Conservation (phyloP, 805 yeast genomes). For the Saccharomycopsis malanga region DNA sequence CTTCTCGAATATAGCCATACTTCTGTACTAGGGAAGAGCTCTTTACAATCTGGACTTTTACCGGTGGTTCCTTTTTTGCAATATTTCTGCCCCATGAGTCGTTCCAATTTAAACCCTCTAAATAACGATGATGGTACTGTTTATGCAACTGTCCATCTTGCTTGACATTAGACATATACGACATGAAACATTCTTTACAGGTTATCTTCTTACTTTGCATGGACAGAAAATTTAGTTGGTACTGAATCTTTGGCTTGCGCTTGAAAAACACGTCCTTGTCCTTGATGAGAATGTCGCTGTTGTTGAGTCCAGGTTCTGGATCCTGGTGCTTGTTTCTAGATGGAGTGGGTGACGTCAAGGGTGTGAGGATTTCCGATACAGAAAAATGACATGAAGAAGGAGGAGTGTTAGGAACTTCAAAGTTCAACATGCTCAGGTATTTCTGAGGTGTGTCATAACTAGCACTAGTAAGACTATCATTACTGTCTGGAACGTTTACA, state of each 20-base stretch:
- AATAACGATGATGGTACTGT: constrained; percentile 42
- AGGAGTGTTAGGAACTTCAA: constrained; percentile 16
- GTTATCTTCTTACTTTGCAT: constrained; percentile 23
- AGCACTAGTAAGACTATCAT: too few relatives aligned
- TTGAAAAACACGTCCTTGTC: constrained; percentile 11
- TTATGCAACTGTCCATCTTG: constrained; percentile 42
- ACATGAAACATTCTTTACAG: constrained; percentile 49
- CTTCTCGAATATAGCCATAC: constrained; percentile 31
- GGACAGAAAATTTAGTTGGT: constrained; percentile 4
- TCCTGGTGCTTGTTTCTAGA: not conserved
- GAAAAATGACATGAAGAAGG: constrained; percentile 16
- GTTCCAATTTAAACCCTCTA: constrained; percentile 47
- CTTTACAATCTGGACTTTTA: not conserved
- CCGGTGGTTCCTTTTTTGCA: constrained; percentile 2
- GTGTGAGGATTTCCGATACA: constrained; percentile 13
- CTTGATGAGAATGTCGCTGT: constrained; percentile 14
- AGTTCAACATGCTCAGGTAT: too few relatives aligned
- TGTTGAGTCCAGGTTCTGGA: constrained; percentile 2
- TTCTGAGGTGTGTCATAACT: too few relatives aligned
- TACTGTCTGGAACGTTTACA: too few relatives aligned
- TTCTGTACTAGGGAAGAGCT: not conserved
- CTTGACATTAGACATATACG: constrained; percentile 36
- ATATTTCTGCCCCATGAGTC: constrained; percentile 30
- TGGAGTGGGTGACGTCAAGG: constrained; percentile 16
- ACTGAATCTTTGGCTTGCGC: not conserved